phyloP scores from a whole-genome alignment of 352 stramenopile genomes.

The Pythium utonaiense region DNA sequence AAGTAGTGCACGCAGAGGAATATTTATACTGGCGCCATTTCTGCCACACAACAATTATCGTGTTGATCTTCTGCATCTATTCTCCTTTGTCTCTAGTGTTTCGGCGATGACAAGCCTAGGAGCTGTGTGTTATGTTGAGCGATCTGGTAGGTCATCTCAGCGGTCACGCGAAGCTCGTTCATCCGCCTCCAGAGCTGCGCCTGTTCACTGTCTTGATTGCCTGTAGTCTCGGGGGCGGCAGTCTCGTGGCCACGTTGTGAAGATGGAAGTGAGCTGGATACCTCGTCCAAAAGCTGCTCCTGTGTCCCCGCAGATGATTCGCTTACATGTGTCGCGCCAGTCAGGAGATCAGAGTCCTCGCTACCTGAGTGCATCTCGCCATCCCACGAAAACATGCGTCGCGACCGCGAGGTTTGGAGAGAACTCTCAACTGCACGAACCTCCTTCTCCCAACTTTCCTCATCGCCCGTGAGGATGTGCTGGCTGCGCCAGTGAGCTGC shows the following conservation, averaged over 20 bases:
- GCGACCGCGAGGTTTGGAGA: conserved; percentile 3
- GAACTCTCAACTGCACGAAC: conserved; percentile 1
- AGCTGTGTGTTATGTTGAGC: conserved; percentile 13
- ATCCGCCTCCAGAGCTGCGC: conserved; percentile 13
- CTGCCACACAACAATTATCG: background rate
- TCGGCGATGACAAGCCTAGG: background rate
- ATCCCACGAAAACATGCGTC: background rate
- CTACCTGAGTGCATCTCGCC: background rate
- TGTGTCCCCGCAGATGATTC: background rate
- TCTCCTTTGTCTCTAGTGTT: background rate
- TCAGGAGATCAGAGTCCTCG: background rate
- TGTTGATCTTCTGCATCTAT: background rate
- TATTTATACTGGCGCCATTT: conserved; percentile 3
- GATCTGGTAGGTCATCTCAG: conserved; percentile 17
- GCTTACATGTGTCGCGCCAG: background rate
- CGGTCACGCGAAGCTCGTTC: conserved; percentile 13
- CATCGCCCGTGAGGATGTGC: conserved; percentile 6
- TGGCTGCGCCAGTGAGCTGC: conserved; percentile 6
- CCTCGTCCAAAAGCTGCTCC: conserved; percentile 11
- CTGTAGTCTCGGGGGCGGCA: background rate
- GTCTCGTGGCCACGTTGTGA: background rate
- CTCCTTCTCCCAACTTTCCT: conserved; percentile 5
- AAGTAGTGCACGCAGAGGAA: background rate
- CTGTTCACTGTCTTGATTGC: background rate
- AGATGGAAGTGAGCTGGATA: background rate